These are phyloP conservation scores for Grammothele lineata DNA, from an alignment of 768 basidiomycete genomes.

Conservation along the genomic window DNA sequence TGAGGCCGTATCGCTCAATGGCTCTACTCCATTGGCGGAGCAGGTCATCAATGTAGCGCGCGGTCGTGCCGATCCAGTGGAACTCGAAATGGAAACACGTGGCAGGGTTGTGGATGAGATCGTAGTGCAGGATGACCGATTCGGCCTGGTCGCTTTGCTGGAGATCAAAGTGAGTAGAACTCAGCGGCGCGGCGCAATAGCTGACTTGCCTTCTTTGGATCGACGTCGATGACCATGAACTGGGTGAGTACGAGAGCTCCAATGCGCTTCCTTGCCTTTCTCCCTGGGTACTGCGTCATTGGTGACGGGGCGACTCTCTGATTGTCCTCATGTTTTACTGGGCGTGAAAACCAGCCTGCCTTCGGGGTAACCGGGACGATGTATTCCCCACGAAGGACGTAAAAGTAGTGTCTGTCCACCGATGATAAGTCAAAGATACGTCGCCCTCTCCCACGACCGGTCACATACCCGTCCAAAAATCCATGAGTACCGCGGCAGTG, in stretches of 20 bases:
- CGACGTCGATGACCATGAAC: constrained; percentile 87
- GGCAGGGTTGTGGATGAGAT: constrained; percentile 91
- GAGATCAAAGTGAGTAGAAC: not conserved
- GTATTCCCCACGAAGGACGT: constrained; percentile 76
- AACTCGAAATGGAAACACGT: constrained; percentile 97
- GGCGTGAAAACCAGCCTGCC: constrained; percentile 59
- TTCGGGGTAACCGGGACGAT: constrained; percentile 64
- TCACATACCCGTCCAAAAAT: constrained; percentile 80
- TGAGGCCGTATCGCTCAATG: constrained; percentile 87
- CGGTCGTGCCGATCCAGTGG: constrained; percentile 95
- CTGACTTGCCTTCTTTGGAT: constrained; percentile 59
- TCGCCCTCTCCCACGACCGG: too few species aligned
- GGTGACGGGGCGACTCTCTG: constrained; percentile 10
- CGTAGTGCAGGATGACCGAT: constrained; percentile 84
- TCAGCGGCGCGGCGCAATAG: not conserved
- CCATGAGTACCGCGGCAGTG: constrained; percentile 76
- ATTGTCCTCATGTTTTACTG: constrained; percentile 40
- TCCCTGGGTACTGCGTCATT: constrained; percentile 6
- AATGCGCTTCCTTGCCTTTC: constrained; percentile 44
- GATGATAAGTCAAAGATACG: too few species aligned
- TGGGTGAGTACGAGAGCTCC: constrained; percentile 65
- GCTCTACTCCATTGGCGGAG: constrained; percentile 76
- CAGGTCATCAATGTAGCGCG: constrained; percentile 85
- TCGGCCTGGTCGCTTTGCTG: constrained; percentile 86
- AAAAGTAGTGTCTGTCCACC: constrained; percentile 74